phyloP scores from a whole-genome alignment of 768 basidiomycete species.

The Naematelia encephala region DNA sequence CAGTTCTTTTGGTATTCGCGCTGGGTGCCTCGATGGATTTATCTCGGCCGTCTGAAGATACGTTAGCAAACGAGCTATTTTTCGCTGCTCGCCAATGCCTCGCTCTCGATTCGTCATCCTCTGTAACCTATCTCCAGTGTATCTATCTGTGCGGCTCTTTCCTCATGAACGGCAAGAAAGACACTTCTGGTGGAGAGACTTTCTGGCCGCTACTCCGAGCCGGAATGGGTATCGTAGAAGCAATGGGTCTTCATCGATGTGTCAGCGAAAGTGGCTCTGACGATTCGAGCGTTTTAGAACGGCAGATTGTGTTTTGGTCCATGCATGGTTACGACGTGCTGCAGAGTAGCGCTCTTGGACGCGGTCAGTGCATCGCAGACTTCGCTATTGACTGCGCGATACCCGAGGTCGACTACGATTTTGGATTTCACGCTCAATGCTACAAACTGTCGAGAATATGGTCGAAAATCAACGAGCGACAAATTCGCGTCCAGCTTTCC shows the following conservation, averaged over 20 bases:
- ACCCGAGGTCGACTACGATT: constrained; percentile 11
- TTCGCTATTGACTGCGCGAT: constrained; percentile 17
- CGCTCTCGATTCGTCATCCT: constrained; percentile 11
- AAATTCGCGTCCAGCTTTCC: constrained; percentile 13
- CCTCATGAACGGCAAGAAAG: constrained; percentile 15
- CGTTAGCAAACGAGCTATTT: constrained; percentile 5
- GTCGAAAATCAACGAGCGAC: constrained; percentile 24
- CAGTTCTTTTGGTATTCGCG: constrained; percentile 10
- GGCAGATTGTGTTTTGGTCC: constrained; percentile 27
- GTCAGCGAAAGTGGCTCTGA: constrained; percentile 14
- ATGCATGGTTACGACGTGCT: constrained; percentile 19
- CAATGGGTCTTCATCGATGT: constrained; percentile 20
- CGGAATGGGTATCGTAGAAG: constrained; percentile 16
- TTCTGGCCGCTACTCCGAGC: constrained; percentile 19
- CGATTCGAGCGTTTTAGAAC: constrained; percentile 6
- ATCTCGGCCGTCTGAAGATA: constrained; percentile 5
- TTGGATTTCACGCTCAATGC: constrained; percentile 11
- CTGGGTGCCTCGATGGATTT: constrained; percentile 14
- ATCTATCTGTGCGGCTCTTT: constrained; percentile 15
- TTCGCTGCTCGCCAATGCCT: constrained; percentile 14
- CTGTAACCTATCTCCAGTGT: constrained; percentile 17
- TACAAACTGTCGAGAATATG: constrained; percentile 20
- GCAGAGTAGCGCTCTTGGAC: constrained; percentile 20
- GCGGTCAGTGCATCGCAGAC: constrained; percentile 19
- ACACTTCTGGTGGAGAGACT: constrained; percentile 9